A percentile compares a stretch with the other conserved stretches of the same genome.
Evolutionary conservation across 129 eudicot genomes (phyloP).

Genomic region (Pseudognaphalium luteoalbum): DNA sequence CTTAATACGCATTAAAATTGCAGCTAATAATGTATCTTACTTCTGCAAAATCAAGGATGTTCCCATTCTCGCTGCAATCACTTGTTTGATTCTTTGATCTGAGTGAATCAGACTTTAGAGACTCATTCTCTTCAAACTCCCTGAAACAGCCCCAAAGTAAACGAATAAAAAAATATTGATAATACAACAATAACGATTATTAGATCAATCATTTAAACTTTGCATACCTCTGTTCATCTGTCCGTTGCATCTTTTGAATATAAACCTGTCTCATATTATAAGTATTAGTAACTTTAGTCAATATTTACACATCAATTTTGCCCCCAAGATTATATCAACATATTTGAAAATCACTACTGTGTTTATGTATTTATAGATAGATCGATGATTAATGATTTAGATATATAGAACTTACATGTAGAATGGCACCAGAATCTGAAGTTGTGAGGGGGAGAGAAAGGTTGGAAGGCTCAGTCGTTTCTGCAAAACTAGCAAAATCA

Average conservation of each 20-base stretch:
- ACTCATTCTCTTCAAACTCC: conserved; percentile 45
- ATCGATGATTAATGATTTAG: background rate
- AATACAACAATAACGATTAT: background rate
- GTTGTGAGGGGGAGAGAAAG: conserved; percentile 71
- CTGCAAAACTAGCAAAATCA: conserved; percentile 85
- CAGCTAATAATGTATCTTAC: conserved; percentile 44
- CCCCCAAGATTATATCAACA: background rate
- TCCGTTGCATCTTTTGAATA: conserved; percentile 69
- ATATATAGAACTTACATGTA: conserved; percentile 59
- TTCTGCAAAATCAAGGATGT: conserved; percentile 38
- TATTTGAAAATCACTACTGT: background rate
- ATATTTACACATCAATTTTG: background rate
- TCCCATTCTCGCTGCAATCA: conserved; percentile 40
- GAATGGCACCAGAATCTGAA: conserved; percentile 62
- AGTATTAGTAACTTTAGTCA: conserved; percentile 1
- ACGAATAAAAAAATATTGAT: background rate
- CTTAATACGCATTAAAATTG: background rate
- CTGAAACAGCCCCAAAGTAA: conserved; percentile 33
- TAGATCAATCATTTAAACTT: conserved; percentile 6
- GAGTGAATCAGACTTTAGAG: conserved; percentile 25
- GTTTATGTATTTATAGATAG: no score
- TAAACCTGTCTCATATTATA: conserved; percentile 55
- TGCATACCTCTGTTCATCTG: conserved; percentile 63
- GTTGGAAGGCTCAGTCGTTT: conserved; percentile 52
- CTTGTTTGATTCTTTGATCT: conserved; percentile 51